phyloP scores from a whole-genome alignment of 257 asterid genomes.

The Lithospermum erythrorhizon region DNA sequence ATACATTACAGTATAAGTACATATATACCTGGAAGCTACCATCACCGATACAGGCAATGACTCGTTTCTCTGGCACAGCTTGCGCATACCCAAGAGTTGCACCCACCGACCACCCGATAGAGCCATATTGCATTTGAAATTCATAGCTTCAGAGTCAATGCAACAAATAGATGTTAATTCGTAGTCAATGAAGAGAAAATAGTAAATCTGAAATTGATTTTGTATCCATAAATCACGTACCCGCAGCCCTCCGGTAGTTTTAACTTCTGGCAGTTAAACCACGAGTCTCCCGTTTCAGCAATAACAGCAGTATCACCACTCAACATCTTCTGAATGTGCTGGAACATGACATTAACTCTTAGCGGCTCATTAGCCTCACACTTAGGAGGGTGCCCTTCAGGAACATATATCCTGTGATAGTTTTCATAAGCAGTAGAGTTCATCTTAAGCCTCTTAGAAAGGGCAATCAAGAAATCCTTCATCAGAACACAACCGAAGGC shows the following conservation, averaged over 20 bases:
- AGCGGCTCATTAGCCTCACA: slow-evolving; percentile 45
- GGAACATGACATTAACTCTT: slow-evolving; percentile 63
- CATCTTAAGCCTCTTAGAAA: slow-evolving; percentile 43
- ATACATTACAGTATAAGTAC: no score
- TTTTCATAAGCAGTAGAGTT: slow-evolving; percentile 71
- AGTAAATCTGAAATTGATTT: neutral
- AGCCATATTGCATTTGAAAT: slow-evolving; percentile 80
- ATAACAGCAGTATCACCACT: slow-evolving; percentile 55
- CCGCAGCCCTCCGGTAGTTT: slow-evolving; percentile 61
- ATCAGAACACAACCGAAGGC: slow-evolving; percentile 65
- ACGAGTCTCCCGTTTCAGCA: slow-evolving; percentile 81
- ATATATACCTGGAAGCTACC: slow-evolving; percentile 75
- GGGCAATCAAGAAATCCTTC: slow-evolving; percentile 62
- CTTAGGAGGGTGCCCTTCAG: slow-evolving; percentile 54
- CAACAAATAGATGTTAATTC: neutral
- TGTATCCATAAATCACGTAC: slow-evolving; percentile 22
- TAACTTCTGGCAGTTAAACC: slow-evolving; percentile 81
- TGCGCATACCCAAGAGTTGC: slow-evolving; percentile 86
- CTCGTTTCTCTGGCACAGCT: slow-evolving; percentile 53
- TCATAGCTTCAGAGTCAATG: slow-evolving; percentile 37
- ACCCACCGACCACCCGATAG: slow-evolving; percentile 91
- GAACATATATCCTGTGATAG: slow-evolving; percentile 60
- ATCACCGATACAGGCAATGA: slow-evolving; percentile 74
- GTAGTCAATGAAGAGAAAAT: neutral
- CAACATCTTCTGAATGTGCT: slow-evolving; percentile 60